Evolutionary conservation across 257 asterid genomes (phyloP).

Genomic region (Gentiana straminea): DNA sequence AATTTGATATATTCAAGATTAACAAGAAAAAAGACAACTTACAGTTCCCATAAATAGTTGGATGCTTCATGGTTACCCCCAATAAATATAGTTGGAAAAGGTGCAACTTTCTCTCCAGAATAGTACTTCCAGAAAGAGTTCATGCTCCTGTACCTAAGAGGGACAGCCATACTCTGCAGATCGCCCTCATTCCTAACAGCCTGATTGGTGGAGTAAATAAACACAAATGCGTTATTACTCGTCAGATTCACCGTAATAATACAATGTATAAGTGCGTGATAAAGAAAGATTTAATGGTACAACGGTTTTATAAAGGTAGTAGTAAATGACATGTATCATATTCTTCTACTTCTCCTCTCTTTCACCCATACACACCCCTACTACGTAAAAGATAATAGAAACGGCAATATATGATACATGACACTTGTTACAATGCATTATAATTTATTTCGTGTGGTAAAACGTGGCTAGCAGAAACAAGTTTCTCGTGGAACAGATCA

Average conservation of each 20-base stretch:
- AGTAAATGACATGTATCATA: too few relatives aligned
- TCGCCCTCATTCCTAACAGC: constrained; percentile 73
- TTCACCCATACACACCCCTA: too few relatives aligned
- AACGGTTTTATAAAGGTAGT: background rate
- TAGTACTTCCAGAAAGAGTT: constrained; percentile 92
- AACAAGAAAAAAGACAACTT: constrained; percentile 21
- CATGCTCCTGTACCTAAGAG: constrained; percentile 56
- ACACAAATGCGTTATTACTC: constrained; percentile 1
- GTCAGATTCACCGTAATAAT: background rate
- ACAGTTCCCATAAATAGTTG: constrained; percentile 83
- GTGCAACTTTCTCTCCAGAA: constrained; percentile 88
- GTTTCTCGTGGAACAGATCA: too few relatives aligned
- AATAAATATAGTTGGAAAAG: constrained; percentile 70
- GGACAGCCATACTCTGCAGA: constrained; percentile 58
- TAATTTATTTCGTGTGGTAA: too few relatives aligned
- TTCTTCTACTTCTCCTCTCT: too few relatives aligned
- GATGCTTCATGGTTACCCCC: constrained; percentile 97
- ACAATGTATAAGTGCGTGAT: background rate
- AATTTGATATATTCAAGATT: background rate
- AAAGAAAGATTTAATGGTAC: background rate
- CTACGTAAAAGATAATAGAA: too few relatives aligned
- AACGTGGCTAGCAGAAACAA: too few relatives aligned
- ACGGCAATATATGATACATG: too few relatives aligned
- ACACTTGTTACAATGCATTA: too few relatives aligned
- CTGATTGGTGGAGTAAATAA: constrained; percentile 24